These are phyloP conservation scores for Datura wrightii DNA, from an alignment of 257 asterid genomes.

Conservation along the genomic window DNA sequence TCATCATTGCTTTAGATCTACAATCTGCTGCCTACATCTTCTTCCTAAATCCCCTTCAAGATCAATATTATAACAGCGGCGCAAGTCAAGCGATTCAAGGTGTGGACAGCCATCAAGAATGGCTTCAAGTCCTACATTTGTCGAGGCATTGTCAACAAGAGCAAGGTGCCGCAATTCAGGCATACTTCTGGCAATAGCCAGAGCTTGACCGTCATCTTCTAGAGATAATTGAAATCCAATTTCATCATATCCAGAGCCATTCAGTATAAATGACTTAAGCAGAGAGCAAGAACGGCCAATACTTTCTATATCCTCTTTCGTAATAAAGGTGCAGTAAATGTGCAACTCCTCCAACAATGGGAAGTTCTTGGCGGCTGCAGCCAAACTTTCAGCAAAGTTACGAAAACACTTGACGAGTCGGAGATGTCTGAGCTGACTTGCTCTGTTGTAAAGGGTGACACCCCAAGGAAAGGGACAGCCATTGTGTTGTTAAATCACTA, in stretches of 20 bases:
- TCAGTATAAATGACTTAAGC: conserved; percentile 41
- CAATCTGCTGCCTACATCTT: not conserved
- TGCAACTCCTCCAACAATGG: conserved; percentile 53
- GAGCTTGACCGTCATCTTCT: not conserved
- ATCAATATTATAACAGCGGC: not conserved
- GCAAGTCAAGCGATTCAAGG: not conserved
- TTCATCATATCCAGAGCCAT: not conserved
- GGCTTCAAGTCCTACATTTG: not conserved
- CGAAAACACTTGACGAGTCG: conserved; percentile 29
- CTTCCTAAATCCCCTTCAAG: conserved; percentile 31
- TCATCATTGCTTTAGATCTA: not conserved
- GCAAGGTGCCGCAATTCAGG: conserved; percentile 35
- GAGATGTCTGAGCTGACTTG: conserved; percentile 41
- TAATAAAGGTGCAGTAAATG: conserved; percentile 36
- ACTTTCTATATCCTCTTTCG: conserved; percentile 37
- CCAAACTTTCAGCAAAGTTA: conserved; percentile 31
- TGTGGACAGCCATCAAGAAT: conserved; percentile 7
- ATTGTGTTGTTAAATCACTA: no score
- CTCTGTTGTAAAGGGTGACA: conserved; percentile 26
- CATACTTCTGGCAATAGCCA: conserved; percentile 38
- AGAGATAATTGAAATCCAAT: not conserved
- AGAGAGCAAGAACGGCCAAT: conserved; percentile 48
- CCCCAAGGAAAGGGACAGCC: no score
- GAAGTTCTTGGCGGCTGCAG: conserved; percentile 34
- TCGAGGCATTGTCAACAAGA: not conserved